Base-by-base conservation (phyloP, 768 basidiomycete species). In the Postia placenta region DNA sequence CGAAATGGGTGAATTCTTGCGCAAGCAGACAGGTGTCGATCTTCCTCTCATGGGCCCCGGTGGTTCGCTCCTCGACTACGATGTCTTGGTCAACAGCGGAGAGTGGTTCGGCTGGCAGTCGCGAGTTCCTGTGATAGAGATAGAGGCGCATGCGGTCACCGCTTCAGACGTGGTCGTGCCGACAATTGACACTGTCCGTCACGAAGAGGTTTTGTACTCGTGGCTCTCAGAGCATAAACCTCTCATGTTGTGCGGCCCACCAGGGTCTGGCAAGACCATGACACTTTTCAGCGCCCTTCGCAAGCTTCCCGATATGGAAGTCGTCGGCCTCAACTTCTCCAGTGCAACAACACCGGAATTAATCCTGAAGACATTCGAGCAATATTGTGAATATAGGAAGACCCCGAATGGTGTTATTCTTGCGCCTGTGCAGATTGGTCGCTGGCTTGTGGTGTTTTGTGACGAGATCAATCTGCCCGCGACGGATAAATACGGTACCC, bases 211-310 rank as follows among this genome's bases (percentile, higher is more conserved):
- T 20, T 73, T 99, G 5, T 98, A 99, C 65, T 97, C 95, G 0
- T 98, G 96, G 96, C 74, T 99, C 5, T 92, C 93, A 2, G 96
- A 98, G 65, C 96, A 98, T 69, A 97, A 97, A 60, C 96, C 96
- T 17, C 78, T 99, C 47, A 89, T 99, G 81, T 79, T 99, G 22
- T 99, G 94, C 64, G 96, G 96, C 40, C 96, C 96, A 60, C 96
- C 96, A n/a, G 96, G 96, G 62, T 98, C 96, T 19, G 96, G 96
- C 20, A 99, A 99, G 72, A 99, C 96, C 5, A 99, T 99, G 96
- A 98, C 96, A 0, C 74, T 99, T 17, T 98, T 99, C 72, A 96
- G 92, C 58, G 96, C 96, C 9, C 78, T 99, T 25, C 84, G 96
- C 49, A 98, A 98, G 66, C 78, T 98, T 33, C 94, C 96, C 1